Percentiles rank a stretch among this genome's conserved stretches.
Conservation (phyloP, 2,329 filamentous ascomycete genomes). For the Colletotrichum lindemuthianum region DNA sequence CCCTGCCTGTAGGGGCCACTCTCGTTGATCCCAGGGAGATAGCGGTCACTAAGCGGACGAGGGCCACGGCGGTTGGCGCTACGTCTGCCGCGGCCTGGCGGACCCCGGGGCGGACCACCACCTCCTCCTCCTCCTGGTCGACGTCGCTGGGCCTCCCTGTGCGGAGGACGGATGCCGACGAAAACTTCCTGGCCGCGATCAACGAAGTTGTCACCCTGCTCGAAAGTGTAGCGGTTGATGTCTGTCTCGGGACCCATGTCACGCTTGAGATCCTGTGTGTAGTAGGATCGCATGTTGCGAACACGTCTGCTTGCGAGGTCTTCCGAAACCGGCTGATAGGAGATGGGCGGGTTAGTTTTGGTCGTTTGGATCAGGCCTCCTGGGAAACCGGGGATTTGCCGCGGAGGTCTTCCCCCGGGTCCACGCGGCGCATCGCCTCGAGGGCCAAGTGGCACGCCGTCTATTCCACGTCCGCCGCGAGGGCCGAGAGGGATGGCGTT, state of each 20-base stretch:
- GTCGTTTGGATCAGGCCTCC: slow-evolving; percentile 48
- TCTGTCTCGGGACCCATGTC: slow-evolving; percentile 57
- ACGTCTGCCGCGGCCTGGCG: slow-evolving; percentile 14
- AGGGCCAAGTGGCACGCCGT: slow-evolving; percentile 48
- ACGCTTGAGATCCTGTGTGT: slow-evolving; percentile 52
- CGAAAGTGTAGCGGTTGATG: slow-evolving; percentile 78
- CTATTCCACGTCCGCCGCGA: slow-evolving; percentile 28
- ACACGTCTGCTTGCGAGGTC: slow-evolving; percentile 73
- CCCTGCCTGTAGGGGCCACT: slow-evolving; percentile 37
- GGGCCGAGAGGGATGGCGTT: slow-evolving; percentile 52
- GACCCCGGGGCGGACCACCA: slow-evolving; percentile 35
- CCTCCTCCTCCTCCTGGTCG: slow-evolving; percentile 37
- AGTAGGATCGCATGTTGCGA: slow-evolving; percentile 62
- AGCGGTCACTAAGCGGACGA: slow-evolving; percentile 46
- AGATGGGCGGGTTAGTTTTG: slow-evolving; percentile 52
- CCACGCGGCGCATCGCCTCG: slow-evolving; percentile 48
- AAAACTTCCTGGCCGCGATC: slow-evolving; percentile 79
- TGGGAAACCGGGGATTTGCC: slow-evolving; percentile 35
- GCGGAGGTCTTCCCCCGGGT: slow-evolving; percentile 39
- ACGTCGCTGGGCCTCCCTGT: slow-evolving; percentile 57
- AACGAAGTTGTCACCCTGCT: slow-evolving; percentile 72
- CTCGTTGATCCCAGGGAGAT: slow-evolving; percentile 42
- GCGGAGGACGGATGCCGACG: slow-evolving; percentile 69
- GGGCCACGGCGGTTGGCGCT: slow-evolving; percentile 25
- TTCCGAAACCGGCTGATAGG: slow-evolving; percentile 68